Base-by-base conservation (phyloP, 495 filamentous ascomycete species). In the Thozetella sp. region DNA sequence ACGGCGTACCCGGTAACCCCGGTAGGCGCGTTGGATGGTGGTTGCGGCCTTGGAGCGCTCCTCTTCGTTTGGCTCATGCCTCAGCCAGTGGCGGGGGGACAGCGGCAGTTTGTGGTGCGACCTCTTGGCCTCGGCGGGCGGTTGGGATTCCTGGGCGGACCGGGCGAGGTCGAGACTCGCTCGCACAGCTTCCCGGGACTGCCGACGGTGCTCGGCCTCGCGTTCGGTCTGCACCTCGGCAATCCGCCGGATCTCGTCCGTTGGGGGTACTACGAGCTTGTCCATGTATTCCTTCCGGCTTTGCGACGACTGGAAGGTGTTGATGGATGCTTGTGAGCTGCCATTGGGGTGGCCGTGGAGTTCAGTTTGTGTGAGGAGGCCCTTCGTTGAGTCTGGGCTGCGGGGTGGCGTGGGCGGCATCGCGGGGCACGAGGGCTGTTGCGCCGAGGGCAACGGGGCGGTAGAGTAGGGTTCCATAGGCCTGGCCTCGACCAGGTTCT, bases 1-100 rank as follows among this genome's bases (percentile, higher is more conserved):
- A 54, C 90, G 75, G 24, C 90, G 83, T 25, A 80, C 81, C 37
- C 89, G 81, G 69, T 93, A 87, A 3, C 90, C 90, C 30, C 90
- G 80, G 67, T 91, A 93, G 2, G 81, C 82, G 45, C 88, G 80
- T 79, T 93, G 80, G 43, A 89, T 87, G 50, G 80, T 66, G 34
- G 76, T 71, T 20, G 84, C 86, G 1, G 86, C 86, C 43, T 70
- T 69, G 9, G 66, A 54, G 6, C 60, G 67, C 2, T 67, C 34
- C 22, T 54, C 10, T 25, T 68, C 61, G 52, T 70, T 63, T 22
- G 17, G 0, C 27, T 46, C 12, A 64, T 19, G 43, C 55, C 53
- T 54, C 20, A 25, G 40, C 22, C 26, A 24, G 23, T 54, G 51
- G 51, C 50, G 34, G 61, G 57, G 52, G 23, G 60, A 24, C 13